These are phyloP conservation scores for Metschnikowia cubensis DNA, from an alignment of 805 yeast species.

Conservation along the genomic window DNA sequence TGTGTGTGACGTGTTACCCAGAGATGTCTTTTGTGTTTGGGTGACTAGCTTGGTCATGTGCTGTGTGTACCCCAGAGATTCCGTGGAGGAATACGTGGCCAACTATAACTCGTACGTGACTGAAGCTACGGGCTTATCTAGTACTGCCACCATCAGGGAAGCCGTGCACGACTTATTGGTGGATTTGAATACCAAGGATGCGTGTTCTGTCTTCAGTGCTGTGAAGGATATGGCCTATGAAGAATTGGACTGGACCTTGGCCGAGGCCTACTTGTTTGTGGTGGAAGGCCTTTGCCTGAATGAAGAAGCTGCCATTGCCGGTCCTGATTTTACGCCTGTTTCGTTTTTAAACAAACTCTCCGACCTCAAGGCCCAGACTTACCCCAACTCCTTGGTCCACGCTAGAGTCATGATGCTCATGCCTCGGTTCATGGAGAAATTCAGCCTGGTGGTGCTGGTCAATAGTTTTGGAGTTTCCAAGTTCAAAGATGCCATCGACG, in stretches of 20 bases:
- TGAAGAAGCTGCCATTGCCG: slow-evolving; percentile 26
- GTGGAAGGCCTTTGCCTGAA: slow-evolving; percentile 43
- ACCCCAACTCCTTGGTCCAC: slow-evolving; percentile 35
- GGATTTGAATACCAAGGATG: slow-evolving; percentile 44
- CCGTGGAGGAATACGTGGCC: slow-evolving; percentile 45
- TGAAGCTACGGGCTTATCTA: slow-evolving; percentile 65
- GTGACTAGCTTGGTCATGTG: slow-evolving; percentile 31
- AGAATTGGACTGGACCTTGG: slow-evolving; percentile 1
- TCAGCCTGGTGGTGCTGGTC: slow-evolving; percentile 32
- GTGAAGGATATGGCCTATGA: not conserved
- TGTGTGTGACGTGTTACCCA: slow-evolving; percentile 17
- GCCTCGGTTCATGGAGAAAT: slow-evolving; percentile 57
- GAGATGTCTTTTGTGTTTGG: slow-evolving; percentile 13
- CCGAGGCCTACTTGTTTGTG: slow-evolving; percentile 42
- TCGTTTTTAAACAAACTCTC: slow-evolving; percentile 8
- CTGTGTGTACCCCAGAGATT: slow-evolving; percentile 40
- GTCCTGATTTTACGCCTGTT: slow-evolving; percentile 15
- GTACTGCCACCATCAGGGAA: slow-evolving; percentile 51
- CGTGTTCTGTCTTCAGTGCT: slow-evolving; percentile 15
- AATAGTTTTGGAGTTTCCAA: slow-evolving; percentile 29
- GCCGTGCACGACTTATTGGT: slow-evolving; percentile 54
- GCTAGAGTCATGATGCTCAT: slow-evolving; percentile 48
- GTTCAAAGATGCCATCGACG: slow-evolving; percentile 12
- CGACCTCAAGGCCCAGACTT: not conserved
- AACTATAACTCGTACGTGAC: slow-evolving; percentile 72